Evolutionary conservation across 1,284 basidiomycete genomes (phyloP), one percentile per base, ranked within the genome.

Genomic region (Pterula multifida): DNA sequence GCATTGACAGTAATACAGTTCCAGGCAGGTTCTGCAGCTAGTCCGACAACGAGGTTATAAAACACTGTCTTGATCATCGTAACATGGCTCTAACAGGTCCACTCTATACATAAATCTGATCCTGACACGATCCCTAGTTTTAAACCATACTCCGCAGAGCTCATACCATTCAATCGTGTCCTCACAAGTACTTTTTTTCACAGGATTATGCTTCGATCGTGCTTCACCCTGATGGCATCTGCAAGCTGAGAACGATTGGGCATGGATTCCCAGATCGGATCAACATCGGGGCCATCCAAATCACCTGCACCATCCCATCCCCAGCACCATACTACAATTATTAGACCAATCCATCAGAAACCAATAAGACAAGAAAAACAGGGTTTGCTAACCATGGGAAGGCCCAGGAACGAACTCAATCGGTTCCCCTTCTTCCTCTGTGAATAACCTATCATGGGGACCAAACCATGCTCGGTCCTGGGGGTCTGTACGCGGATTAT

Each of bases 301-400:
- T 96, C 93, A 45, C 93, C 93, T 2, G 93, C 93, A 32, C 93
- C 93, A 61, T 97, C 93, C 93, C 93, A 97, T 21, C 93, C 93
- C 93, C 93, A 96, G 63, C 92, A 96, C 92, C 92, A 96, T 4
- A 95, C 92, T 93, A 62, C 19, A 49, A 11, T 42, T 22, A 17
- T 19, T 19, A 17, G n/a, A 9, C 6, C 6, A 11, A 6, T 17
- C 17, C 9, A 22, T 42, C 17, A 42, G 39, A 47, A 36, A 21
- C 48, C 26, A 42, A 47, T n/a, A 26, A 48, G 13, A 21, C 22
- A 13, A 48, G 49, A 44, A 49, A 26, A 50, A 39, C 2, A 36
- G 48, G 54, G 36, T 28, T 48, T 23, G 70, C 89, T 57, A 53
- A 94, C 92, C 92, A 58, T 87, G 75, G 53, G 85, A 78, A n/a